phyloP scores from a whole-genome alignment of 1,139 yeast species.

The Sugiyamaella neomexicana region DNA sequence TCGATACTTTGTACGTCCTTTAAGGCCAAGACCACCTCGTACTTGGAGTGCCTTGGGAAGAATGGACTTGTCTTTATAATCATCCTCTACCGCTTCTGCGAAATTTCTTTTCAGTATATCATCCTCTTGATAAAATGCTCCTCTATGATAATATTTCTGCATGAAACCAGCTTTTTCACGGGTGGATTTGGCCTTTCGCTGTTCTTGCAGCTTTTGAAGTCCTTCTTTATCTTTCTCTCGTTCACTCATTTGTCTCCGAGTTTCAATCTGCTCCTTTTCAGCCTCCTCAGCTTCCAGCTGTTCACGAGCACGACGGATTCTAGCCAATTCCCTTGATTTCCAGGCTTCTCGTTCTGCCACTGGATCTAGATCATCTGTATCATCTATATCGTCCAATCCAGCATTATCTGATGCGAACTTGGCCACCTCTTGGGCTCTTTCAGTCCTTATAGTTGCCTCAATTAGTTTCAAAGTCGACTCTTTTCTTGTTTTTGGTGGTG shows the following conservation, averaged over 20 bases:
- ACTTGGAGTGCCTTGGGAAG: constrained; percentile 38
- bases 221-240: constrained; percentile 32
- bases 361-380: constrained; percentile 57
- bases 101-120: constrained; percentile 39
- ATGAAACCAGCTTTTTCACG: constrained; percentile 27
- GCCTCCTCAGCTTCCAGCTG: constrained; percentile 42
- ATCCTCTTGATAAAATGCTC: constrained; percentile 43
- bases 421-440: constrained; percentile 22
- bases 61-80: constrained; percentile 34
- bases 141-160: constrained; percentile 40
- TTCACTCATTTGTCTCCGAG: constrained; percentile 38
- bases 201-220: constrained; percentile 22
- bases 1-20: constrained; percentile 34
- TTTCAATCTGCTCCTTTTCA: constrained; percentile 45
- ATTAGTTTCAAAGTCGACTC: constrained; percentile 28
- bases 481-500: not conserved
- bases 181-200: constrained; percentile 21
- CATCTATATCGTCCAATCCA: constrained; percentile 45
- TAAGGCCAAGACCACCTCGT: constrained; percentile 35
- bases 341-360: constrained; percentile 49
- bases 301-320: constrained; percentile 49
- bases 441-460: constrained; percentile 27
- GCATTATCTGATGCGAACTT: constrained; percentile 22
- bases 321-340: constrained; percentile 47
- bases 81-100: constrained; percentile 35